A percentile compares a stretch with the other conserved stretches of the same genome.
phyloP scores from a whole-genome alignment of 805 yeast genomes.

The Candida oleophila region DNA sequence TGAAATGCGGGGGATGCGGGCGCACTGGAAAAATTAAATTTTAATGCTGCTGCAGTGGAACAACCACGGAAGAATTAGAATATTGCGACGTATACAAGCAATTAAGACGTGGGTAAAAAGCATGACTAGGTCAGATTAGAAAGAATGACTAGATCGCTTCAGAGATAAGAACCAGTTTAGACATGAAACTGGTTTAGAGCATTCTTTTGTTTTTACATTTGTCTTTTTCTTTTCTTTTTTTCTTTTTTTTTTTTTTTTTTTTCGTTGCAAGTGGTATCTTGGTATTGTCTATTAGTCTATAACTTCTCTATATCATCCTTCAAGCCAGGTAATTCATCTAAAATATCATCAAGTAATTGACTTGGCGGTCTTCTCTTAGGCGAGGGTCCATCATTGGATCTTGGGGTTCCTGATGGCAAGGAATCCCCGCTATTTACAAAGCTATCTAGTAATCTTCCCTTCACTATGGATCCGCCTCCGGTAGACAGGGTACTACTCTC shows the following conservation, averaged over 20 bases:
- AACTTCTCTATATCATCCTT: not conserved
- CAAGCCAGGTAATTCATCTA: conserved; percentile 19
- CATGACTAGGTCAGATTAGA: no score
- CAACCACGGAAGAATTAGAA: no score
- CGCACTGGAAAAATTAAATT: not conserved
- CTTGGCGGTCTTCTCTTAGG: conserved; percentile 45
- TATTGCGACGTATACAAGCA: no score
- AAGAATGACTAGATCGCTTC: no score
- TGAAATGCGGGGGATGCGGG: conserved; percentile 1
- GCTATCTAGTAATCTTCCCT: not conserved
- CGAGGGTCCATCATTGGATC: not conserved
- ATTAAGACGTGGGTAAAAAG: no score
- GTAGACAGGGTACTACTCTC: not conserved
- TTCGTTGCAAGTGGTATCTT: no score
- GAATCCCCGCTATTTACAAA: conserved; percentile 5
- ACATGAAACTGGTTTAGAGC: no score
- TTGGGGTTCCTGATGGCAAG: not conserved
- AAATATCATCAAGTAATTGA: conserved; percentile 44
- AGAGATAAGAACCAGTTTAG: no score
- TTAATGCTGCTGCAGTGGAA: no score
- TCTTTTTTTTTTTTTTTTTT: no score
- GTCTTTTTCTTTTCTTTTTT: no score
- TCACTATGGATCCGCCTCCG: not conserved
- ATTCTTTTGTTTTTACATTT: no score
- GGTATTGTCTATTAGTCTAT: not conserved